phyloP scores from a whole-genome alignment of 2,329 filamentous ascomycete genomes.

The Chaetothyriales sp. region DNA sequence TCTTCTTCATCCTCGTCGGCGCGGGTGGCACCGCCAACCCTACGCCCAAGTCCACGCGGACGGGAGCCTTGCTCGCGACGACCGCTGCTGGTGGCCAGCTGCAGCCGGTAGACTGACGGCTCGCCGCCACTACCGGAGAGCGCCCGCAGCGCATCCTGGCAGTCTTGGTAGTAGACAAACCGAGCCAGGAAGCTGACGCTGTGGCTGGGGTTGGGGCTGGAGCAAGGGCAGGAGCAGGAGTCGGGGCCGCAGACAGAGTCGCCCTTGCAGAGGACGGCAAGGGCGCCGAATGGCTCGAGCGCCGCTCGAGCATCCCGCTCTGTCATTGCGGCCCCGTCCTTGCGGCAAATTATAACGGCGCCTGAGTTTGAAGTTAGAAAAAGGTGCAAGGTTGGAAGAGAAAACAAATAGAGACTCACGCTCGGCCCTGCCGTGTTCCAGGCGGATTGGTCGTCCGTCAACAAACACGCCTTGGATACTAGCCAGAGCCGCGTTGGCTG shows the following conservation, averaged over 20 bases:
- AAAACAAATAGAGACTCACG: too few relatives aligned
- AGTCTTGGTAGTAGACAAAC: conserved; percentile 17
- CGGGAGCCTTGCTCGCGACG: too few relatives aligned
- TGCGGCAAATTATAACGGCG: conserved; percentile 11
- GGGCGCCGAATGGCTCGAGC: conserved; percentile 12
- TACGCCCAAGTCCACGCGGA: too few relatives aligned
- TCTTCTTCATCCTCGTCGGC: too few relatives aligned
- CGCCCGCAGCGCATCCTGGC: conserved; percentile 12
- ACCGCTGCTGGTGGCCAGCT: too few relatives aligned
- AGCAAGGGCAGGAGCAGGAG: background rate
- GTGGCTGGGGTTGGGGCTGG: too few relatives aligned
- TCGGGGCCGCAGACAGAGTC: conserved; percentile 2
- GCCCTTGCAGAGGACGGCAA: conserved; percentile 9
- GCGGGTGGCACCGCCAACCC: too few relatives aligned
- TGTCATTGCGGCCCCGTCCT: conserved; percentile 8
- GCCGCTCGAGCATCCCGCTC: conserved; percentile 11
- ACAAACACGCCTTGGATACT: conserved; percentile 7
- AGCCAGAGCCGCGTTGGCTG: conserved; percentile 18
- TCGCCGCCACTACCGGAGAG: conserved; percentile 1
- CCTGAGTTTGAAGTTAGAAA: conserved; percentile 7
- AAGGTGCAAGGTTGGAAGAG: background rate
- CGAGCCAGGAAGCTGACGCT: conserved; percentile 13
- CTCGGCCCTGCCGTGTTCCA: conserved; percentile 14
- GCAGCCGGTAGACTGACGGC: conserved; percentile 4
- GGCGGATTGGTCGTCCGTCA: conserved; percentile 14